Conservation (phyloP, 352 stramenopile species). For the Elongisporangium undulatum region DNA sequence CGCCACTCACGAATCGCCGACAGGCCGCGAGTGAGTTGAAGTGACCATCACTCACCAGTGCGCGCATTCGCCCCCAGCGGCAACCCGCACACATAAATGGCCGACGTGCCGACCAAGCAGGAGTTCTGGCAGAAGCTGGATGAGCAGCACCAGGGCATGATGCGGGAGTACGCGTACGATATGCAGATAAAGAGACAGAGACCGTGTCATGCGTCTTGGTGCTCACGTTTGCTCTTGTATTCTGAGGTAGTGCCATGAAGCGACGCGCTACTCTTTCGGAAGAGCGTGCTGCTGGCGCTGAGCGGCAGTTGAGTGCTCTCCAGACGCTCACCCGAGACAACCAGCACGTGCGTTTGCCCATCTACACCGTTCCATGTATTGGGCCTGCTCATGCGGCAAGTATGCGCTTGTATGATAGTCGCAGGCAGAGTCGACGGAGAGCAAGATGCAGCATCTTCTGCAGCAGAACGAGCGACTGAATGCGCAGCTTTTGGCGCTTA, state of each 20-base stretch:
- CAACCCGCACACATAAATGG: not conserved
- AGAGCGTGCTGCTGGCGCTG: constrained; percentile 9
- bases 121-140: constrained; percentile 20
- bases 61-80: not conserved
- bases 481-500: constrained; percentile 7
- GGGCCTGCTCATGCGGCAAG: not conserved
- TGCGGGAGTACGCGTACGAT: constrained; percentile 18
- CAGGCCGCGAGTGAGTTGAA: constrained; percentile 14
- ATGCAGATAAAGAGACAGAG: not conserved
- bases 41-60: constrained; percentile 12
- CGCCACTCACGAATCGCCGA: constrained; percentile 16
- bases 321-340: not conserved
- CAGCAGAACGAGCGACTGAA: constrained; percentile 25
- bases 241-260: constrained; percentile 8
- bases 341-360: not conserved
- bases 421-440: constrained; percentile 4
- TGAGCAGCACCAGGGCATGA: constrained; percentile 11
- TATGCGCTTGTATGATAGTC: not conserved
- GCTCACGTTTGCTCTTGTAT: constrained; percentile 1
- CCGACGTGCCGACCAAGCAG: constrained; percentile 11
- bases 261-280: constrained; percentile 8
- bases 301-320: constrained; percentile 5
- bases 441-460: constrained; percentile 7
- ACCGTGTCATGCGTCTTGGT: not conserved
- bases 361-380: not conserved